Conservation (phyloP, 495 filamentous ascomycete genomes). For the Trichoderma orchidacearum region DNA sequence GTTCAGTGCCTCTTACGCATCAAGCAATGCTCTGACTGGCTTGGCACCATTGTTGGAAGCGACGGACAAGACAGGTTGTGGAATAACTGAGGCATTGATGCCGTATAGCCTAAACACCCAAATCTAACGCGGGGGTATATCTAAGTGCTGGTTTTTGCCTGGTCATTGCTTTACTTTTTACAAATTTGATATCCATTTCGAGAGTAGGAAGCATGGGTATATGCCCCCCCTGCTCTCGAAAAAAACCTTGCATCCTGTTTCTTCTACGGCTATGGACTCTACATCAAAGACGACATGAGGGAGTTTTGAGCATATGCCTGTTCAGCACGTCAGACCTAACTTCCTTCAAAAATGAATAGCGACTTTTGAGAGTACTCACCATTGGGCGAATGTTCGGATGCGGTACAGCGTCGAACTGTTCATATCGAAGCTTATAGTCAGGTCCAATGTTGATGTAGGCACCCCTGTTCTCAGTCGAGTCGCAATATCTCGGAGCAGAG, state of each 20-base stretch:
- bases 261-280: not conserved
- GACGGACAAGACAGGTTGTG: conserved; percentile 23
- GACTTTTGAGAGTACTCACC: conserved; percentile 35
- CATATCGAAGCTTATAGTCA: conserved; percentile 79
- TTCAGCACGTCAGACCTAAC: not conserved
- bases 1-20: conserved; percentile 19
- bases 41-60: conserved; percentile 26
- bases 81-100: conserved; percentile 10
- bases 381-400: conserved; percentile 93
- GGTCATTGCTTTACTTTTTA: not conserved
- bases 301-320: conserved; percentile 75
- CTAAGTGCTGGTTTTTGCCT: not conserved
- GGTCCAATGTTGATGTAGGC: conserved; percentile 96
- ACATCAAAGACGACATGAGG: conserved; percentile 48
- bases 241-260: not conserved
- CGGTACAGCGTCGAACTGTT: conserved; percentile 90
- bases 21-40: conserved; percentile 28
- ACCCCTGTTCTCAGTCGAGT: conserved; percentile 93
- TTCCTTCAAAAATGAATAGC: not conserved
- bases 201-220: not conserved
- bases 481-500: conserved; percentile 95
- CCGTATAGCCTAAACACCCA: not conserved
- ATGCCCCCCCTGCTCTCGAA: not conserved
- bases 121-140: conserved; percentile 1
- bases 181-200: not conserved